Base-by-base conservation (phyloP, 257 asterid genomes). In the Przewalskia tangutica region DNA sequence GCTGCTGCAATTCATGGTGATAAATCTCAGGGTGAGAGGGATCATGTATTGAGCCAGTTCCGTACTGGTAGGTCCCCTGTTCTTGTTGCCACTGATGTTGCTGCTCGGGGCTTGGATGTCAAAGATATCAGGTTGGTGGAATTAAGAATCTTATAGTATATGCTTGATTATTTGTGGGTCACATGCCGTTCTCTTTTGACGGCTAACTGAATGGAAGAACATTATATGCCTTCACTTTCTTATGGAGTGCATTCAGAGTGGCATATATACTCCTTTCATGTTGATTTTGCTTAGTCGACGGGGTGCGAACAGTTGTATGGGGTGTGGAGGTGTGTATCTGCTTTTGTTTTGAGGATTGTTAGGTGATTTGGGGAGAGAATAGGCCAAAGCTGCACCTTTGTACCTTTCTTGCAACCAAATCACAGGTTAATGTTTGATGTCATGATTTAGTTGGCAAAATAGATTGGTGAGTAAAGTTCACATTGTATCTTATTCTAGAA, bases 31-130 rank as follows among this genome's bases (percentile, higher is more conserved):
- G 89, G 93, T 8, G 98, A 96, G 88, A 93, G 99, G 88, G 99
- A 96, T 87, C 84, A 89, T 81, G 97, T 93, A 83, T 87, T 96
- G 90, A 93, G 76, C 87, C 97, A 96, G 91, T 96, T 96, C 60
- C 97, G 97, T 58, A 81, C 83, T 23, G 99, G 98, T 82, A 92
- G 91, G 86, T 89, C 95, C 75, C 98, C 98, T 3, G 86, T 96
- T 65, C 98, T 96, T 81, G 99, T 96, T 27, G 99, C 99, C 77
- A 96, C 98, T 76, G 99, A 96, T 91, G 99, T 96, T 53, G 98
- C 99, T 78, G 98, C 99, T 65, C 98, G 99, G 79, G 99, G 99
- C 84, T 89, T 96, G 79, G 99, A 96, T 88, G 87, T 96, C 64
- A 96, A 96, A 88, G 99, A 96, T 90, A 93, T 96, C 89, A 94